Evolutionary conservation across 139 green algal genomes (phyloP).

Genomic region (Chlamydomonas sp.): DNA sequence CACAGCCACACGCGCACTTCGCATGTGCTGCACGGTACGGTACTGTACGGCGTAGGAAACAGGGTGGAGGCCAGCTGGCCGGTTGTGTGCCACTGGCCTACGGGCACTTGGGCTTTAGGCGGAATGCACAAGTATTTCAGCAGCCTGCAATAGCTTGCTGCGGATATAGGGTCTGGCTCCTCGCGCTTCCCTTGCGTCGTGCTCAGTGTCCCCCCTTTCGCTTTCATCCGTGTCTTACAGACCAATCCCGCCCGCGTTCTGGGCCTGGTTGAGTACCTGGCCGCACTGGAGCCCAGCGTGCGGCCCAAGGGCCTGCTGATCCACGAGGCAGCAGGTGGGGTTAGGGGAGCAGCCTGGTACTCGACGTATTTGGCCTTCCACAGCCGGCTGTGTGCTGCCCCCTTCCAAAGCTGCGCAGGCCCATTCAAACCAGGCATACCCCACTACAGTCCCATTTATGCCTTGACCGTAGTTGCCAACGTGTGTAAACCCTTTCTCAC

Average conservation of each 20-base stretch:
- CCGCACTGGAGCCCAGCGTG: background rate
- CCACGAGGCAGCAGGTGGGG: conserved; percentile 5
- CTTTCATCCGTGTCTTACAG: background rate
- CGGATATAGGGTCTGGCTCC: background rate
- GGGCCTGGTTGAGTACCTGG: conserved; percentile 2
- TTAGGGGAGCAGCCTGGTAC: background rate
- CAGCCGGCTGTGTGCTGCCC: no score
- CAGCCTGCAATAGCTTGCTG: no score
- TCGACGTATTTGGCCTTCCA: background rate
- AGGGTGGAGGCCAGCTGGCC: background rate
- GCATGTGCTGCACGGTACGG: background rate
- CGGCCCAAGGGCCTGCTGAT: conserved; percentile 6
- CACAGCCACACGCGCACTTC: no score
- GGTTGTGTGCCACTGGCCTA: no score
- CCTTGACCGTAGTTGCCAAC: background rate
- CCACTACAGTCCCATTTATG: background rate
- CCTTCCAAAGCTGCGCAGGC: no score
- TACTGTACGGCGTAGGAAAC: background rate
- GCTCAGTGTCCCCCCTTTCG: background rate
- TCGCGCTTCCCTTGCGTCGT: background rate
- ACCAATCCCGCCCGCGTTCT: background rate
- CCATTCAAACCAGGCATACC: no score
- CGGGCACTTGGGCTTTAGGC: no score
- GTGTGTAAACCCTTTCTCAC: background rate
- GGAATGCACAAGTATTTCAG: no score